Evolutionary conservation across 2,329 filamentous ascomycete genomes (phyloP).

Genomic region (Cercospora nicotianae): DNA sequence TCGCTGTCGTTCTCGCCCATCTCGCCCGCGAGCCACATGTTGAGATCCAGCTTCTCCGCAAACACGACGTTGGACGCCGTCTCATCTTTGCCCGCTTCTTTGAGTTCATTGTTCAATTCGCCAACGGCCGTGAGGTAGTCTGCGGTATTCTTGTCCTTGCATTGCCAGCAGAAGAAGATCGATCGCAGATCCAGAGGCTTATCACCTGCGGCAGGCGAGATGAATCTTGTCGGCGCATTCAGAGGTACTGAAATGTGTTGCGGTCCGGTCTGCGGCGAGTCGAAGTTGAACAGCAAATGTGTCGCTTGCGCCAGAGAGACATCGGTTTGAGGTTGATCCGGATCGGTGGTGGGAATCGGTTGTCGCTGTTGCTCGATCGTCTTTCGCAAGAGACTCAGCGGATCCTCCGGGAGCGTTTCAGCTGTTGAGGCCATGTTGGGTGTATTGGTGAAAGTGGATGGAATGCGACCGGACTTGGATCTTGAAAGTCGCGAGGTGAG

Average conservation of each 20-base stretch:
- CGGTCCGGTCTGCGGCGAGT: constrained; percentile 29
- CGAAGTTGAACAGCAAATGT: constrained; percentile 52
- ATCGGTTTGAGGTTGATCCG: constrained; percentile 62
- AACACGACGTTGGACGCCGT: constrained; percentile 87
- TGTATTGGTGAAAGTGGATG: neutral
- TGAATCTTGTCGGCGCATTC: constrained; percentile 75
- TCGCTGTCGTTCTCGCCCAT: constrained; percentile 80
- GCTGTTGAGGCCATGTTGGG: constrained; percentile 31
- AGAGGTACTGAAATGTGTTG: constrained; percentile 58
- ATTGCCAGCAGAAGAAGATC: constrained; percentile 94
- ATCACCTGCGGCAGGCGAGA: constrained; percentile 58
- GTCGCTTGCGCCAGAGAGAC: constrained; percentile 71
- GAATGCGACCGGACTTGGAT: neutral
- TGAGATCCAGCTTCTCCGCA: constrained; percentile 85
- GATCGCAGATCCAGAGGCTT: constrained; percentile 69
- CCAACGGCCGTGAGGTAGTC: constrained; percentile 87
- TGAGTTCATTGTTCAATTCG: constrained; percentile 74
- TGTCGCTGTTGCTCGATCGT: constrained; percentile 70
- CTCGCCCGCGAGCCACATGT: constrained; percentile 89
- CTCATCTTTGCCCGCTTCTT: constrained; percentile 54
- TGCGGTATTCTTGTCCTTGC: constrained; percentile 84
- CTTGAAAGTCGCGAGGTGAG: constrained; percentile 2
- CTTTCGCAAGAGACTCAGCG: constrained; percentile 79
- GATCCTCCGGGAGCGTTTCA: constrained; percentile 53
- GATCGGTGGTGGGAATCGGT: constrained; percentile 71